phyloP scores from a whole-genome alignment of 2,329 filamentous ascomycete species.

The Aureobasidium melanogenum region DNA sequence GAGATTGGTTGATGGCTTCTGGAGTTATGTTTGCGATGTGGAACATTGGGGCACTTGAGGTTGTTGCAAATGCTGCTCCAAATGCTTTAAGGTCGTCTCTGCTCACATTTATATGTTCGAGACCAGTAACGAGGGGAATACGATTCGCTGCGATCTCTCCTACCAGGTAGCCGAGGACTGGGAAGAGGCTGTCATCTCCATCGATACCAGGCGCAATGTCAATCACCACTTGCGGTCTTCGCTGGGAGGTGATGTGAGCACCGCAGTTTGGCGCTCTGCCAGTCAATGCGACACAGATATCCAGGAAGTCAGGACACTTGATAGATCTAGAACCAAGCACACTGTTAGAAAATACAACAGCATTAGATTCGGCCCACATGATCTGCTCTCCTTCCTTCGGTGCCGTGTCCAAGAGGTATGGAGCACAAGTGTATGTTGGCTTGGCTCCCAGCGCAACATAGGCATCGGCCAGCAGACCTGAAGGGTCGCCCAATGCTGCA shows the following conservation, averaged over 20 bases:
- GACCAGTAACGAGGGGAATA: slow-evolving; percentile 30
- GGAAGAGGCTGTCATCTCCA: slow-evolving; percentile 31
- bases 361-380: slow-evolving; percentile 39
- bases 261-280: slow-evolving; percentile 28
- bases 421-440: slow-evolving; percentile 37
- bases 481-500: slow-evolving; percentile 22
- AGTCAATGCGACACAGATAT: slow-evolving; percentile 36
- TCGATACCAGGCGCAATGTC: slow-evolving; percentile 5
- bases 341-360: slow-evolving; percentile 39
- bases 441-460: slow-evolving; percentile 35
- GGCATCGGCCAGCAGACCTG: slow-evolving; percentile 28
- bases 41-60: slow-evolving; percentile 36
- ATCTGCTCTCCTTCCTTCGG: slow-evolving; percentile 32
- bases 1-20: slow-evolving; percentile 21
- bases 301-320: slow-evolving; percentile 40
- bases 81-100: slow-evolving; percentile 35
- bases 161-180: slow-evolving; percentile 31
- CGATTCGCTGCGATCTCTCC: slow-evolving; percentile 23
- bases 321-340: slow-evolving; percentile 36
- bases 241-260: slow-evolving; percentile 21
- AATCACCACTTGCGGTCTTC: slow-evolving; percentile 14
- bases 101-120: slow-evolving; percentile 22
- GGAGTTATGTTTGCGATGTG: slow-evolving; percentile 34
- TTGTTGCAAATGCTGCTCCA: slow-evolving; percentile 37
- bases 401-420: slow-evolving; percentile 31